Base-by-base conservation (phyloP, 2,329 filamentous ascomycete species). In the Penicillium sp. region DNA sequence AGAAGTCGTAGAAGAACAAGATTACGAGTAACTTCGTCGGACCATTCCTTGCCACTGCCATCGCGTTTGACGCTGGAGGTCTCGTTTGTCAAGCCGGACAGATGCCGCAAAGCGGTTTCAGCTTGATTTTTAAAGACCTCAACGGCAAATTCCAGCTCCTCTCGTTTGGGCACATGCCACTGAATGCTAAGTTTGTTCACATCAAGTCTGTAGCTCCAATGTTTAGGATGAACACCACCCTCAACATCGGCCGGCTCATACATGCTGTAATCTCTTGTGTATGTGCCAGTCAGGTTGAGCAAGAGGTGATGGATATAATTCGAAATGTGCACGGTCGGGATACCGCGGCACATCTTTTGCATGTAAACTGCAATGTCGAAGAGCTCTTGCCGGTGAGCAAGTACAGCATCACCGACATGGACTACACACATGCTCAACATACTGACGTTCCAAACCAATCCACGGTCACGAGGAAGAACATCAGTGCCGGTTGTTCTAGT, bases 381-480 rank as follows among this genome's bases (percentile, higher is more conserved):
- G 2, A 99, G 84, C 50, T 98, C 90, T 50, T 91, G 82, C 75
- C 92, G 92, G 81, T 96, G 96, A 59, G 89, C 89, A 59, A 99
- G 82, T 14, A 98, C 91, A 64, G 95, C 91, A 63, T 88, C 87
- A 33, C 95, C 95, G 46, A 99, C 92, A 69, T 99, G 95, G 3
- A 99, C 95, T 23, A 97, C 92, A 58, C 92, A 95, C 93, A 99
- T 99, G 71, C 93, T 96, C 5, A 99, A 84, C 81, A 99, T 92
- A 75, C 92, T 96, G 58, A 98, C 86, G 70, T 98, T 91, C 96
- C 96, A 99, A 0, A 99, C 93, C 16, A 99, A 80, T 4, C 91
- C 95, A 54, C 95, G 85, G 72, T 99, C 95, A 64, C 95, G 86
- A 9, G 95, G 95, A 19, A 99, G 82, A 44, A 98, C 92, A 74